Base-by-base conservation (phyloP, 371 early-diverging fungal genomes). In the Vairimorpha ceranae region DNA sequence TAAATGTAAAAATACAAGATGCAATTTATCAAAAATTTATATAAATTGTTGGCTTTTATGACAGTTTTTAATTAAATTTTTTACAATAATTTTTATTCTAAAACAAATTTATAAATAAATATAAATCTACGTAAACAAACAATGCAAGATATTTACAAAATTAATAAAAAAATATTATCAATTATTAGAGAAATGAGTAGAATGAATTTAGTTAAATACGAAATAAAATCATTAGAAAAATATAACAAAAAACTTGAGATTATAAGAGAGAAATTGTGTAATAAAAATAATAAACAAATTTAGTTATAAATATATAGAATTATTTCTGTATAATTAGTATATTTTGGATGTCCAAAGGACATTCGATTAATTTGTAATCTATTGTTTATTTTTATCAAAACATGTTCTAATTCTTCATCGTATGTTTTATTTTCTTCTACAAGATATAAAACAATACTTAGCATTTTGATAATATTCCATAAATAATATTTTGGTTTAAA, bases 401-500 rank as follows among this genome's bases (percentile, higher is more conserved):
- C 6, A 25, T 54, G 3, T 4, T 54, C 56, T 29, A 54, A 8
- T 8, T 54, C 56, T 27, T 54, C 17, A 29, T 54, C 56, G 17
- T 54, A 54, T 25, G 29, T 7, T 7, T 23, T 7, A 25, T 25
- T 25, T 23, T 54, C 29, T 8, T 7, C 17, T 8, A 25, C 2
- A 12, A 54, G 17, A 12, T 15, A 54, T 1, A 17, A 17, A 6
- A 54, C 19, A 54, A 54, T 2, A 27, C 10, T 54, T 25, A 54
- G 19, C 6, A 54, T 27, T 29, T 54, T 54, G 23, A 54, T 25
- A 27, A 54, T 54, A 29, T 17, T 12, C 29, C 21, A 54, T 23
- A 27, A 27, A 1, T 21, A 54, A 54, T 25, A 25, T 54, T 54
- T 54, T 27, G 56, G 56, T 29, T 54, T 54, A 54, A 54, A 54